A percentile compares a stretch with the other conserved stretches of the same genome.
phyloP scores from a whole-genome alignment of 1,284 basidiomycete genomes.

The Austroboletus niveus region DNA sequence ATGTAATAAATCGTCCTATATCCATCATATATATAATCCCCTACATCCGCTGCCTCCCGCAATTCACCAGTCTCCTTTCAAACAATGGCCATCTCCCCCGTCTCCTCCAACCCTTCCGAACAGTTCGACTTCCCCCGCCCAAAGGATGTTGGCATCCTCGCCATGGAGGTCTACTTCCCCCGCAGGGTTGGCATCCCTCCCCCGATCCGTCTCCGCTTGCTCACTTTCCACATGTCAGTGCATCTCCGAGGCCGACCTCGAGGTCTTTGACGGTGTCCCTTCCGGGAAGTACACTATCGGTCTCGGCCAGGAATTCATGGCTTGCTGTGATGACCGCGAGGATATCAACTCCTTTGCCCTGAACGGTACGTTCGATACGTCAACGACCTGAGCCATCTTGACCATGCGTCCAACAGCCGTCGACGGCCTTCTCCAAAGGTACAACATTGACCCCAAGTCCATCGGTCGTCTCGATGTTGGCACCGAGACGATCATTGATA shows the following conservation, averaged over 20 bases:
- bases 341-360: conserved; percentile 99
- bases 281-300: conserved; percentile 99
- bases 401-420: conserved; percentile 53
- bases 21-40: conserved; percentile 20
- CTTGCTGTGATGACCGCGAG: conserved; percentile 94
- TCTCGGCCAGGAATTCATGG: conserved; percentile 98
- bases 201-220: conserved; percentile 21
- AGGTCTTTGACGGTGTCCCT: conserved; percentile 93
- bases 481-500: conserved; percentile 99
- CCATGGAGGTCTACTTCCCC: conserved; percentile 93
- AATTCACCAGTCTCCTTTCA: conserved; percentile 1
- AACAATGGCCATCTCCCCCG: conserved; percentile 22
- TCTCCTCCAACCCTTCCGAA: conserved; percentile 8
- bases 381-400: no score
- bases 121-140: conserved; percentile 52
- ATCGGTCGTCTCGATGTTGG: conserved; percentile 98
- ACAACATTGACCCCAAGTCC: conserved; percentile 92
- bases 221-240: conserved; percentile 49
- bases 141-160: conserved; percentile 90
- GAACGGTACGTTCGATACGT: conserved; percentile 63
- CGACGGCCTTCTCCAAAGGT: conserved; percentile 87
- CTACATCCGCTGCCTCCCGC: conserved; percentile 1
- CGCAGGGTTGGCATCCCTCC: conserved; percentile 62
- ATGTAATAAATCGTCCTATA: no score
- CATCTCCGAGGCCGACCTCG: conserved; percentile 93